Percentiles rank a stretch among this genome's conserved stretches.
These are phyloP conservation scores for Brasenia schreberi DNA, from an alignment of 164 flowering plant species.

Conservation along the genomic window DNA sequence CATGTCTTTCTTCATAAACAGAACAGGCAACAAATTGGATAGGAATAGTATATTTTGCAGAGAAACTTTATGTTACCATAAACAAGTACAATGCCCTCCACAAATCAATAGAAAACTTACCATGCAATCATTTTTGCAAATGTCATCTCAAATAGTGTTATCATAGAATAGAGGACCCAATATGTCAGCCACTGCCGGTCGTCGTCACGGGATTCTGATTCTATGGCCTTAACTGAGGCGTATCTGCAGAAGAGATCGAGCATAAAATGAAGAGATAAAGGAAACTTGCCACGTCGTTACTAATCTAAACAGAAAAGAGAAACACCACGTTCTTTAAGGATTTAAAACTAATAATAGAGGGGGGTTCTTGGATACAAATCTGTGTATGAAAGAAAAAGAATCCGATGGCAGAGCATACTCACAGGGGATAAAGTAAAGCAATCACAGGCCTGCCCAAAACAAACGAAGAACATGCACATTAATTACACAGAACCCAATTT, in stretches of 20 bases:
- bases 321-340: not conserved
- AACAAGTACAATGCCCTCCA: too few relatives aligned
- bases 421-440: conserved; percentile 78
- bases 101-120: conserved; percentile 17
- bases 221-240: conserved; percentile 82
- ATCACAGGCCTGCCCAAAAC: conserved; percentile 59
- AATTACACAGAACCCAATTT: conserved; percentile 2
- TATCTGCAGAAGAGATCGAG: conserved; percentile 27
- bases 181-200: conserved; percentile 92
- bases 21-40: too few relatives aligned
- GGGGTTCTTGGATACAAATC: not conserved
- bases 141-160: conserved; percentile 77
- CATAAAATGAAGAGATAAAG: not conserved
- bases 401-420: conserved; percentile 17
- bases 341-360: too few relatives aligned
- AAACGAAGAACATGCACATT: conserved; percentile 10
- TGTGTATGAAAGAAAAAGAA: not conserved
- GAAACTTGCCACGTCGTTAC: not conserved
- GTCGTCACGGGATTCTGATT: conserved; percentile 52
- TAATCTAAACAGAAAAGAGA: not conserved
- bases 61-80: too few relatives aligned
- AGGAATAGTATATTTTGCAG: too few relatives aligned
- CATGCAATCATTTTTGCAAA: conserved; percentile 58
- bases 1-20: too few relatives aligned
- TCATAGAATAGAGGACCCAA: conserved; percentile 75